Evolutionary conservation across 495 filamentous ascomycete genomes (phyloP), one percentile per base, ranked within the genome.

Genomic region (Neurospora sp.): DNA sequence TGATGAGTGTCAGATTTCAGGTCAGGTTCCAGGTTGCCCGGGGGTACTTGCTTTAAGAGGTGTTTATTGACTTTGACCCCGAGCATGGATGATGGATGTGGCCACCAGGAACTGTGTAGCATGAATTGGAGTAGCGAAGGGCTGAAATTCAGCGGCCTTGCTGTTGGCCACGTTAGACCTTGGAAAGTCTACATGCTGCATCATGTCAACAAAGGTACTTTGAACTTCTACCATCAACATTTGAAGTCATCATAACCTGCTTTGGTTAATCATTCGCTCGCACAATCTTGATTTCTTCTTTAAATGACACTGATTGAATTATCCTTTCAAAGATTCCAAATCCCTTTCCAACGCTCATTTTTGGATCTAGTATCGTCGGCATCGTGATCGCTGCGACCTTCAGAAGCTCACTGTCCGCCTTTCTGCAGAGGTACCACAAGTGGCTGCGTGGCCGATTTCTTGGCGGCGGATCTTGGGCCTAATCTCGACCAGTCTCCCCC

Each of bases 401-500:
- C 27, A 65, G 27, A 65, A 65, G 53, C 53, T 65, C 27, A 35
- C 53, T 65, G 53, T 65, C 53, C 53, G 53, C 53, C 53, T 65
- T 65, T 65, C 53, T 65, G 53, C 53, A 65, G 53, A 65, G 53
- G 53, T 65, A 65, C 53, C 53, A 65, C 53, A 65, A 65, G 53
- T 65, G 68, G 70, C 69, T 75, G 71, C 69, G 70, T 69, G 27
- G 61, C 69, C 46, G 73, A 65, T n/a, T 69, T 39, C 44, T 69
- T 73, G 68, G 70, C 69, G 76, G 74, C 76, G 68, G 78, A 76
- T 73, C 61, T 53, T 71, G 71, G 69, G 76, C 72, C 71, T 73
- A 76, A 72, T 73, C 59, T 71, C 69, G 61, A 53, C 37, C 27
- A 38, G 69, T 39, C 40, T 39, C 46, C 70, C 42, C 27, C 42